Evolutionary conservation across 1,284 basidiomycete species (phyloP), one percentile per base, ranked within the genome.

Genomic region (Kwoniella shivajii): DNA sequence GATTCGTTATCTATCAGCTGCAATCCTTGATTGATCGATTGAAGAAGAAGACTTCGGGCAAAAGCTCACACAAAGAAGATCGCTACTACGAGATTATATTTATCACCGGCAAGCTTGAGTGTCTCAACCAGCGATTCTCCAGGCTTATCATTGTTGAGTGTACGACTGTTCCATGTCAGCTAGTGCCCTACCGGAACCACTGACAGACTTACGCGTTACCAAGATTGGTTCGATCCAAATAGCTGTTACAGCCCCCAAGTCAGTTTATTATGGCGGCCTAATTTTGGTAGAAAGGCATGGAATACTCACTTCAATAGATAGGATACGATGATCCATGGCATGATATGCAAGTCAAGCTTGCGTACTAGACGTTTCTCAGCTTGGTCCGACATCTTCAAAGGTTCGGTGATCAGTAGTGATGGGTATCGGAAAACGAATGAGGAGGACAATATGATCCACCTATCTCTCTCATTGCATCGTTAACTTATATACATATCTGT

Each of bases 71-170:
- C 37, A 50, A 68, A 68, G 60, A 68, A 68, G 39, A 68, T 68
- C 26, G 66, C 66, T 0, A 68, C 66, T 20, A 68, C 42, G 30
- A 68, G 48, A 49, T 64, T 66, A 52, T 68, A 68, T 18, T 62
- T 27, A 39, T 68, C 64, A 6, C 66, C 66, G 16, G 45, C 39
- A 20, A 68, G 56, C 22, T 65, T 49, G 37, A 68, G 57, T 13
- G 52, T 59, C 48, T 66, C 60, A 13, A 63, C 53, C 4, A 66
- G 55, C 3, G 64, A 66, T 27, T 66, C 61, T 18, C 62, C 64
- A 2, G 61, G 64, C 26, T 61, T 60, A 49, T 68, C 66, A 34
- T 66, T 68, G 59, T 68, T 68, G 24, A 68, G 51, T 2, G 66
- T 68, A 26, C 66, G 64, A 9, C 54, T 54, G 38, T 4, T 14